Conservation (phyloP, 192 early-diverging fungal genomes). For the Dissophora ornata region DNA sequence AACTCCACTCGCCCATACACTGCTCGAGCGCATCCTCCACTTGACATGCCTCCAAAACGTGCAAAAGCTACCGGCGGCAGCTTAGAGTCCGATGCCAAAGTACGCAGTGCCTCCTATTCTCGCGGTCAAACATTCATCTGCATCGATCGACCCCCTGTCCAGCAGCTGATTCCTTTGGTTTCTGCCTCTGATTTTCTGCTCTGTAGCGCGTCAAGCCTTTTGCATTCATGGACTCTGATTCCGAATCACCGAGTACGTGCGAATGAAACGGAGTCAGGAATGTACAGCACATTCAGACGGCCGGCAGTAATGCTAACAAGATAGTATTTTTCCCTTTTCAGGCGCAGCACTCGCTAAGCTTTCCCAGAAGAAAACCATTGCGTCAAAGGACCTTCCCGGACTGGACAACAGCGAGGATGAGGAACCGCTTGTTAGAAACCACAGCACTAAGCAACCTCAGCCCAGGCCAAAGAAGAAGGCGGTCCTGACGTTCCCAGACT, state of each 20-base stretch:
- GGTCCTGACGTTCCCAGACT: background rate
- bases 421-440: background rate
- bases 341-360: background rate
- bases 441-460: constrained; percentile 16
- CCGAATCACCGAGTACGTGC: background rate
- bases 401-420: constrained; percentile 16
- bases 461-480: constrained; percentile 25
- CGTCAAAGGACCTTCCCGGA: background rate
- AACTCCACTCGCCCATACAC: no score
- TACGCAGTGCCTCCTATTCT: background rate
- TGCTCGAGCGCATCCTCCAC: no score
- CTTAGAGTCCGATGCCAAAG: background rate
- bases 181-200: background rate
- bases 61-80: background rate
- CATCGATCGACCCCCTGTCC: no score
- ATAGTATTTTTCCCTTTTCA: background rate
- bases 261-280: background rate
- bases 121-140: no score
- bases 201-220: constrained; percentile 10
- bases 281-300: background rate
- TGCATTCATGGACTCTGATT: background rate
- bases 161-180: no score
- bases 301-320: background rate
- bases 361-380: background rate
- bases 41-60: constrained; percentile 26